A percentile compares a stretch with the other conserved stretches of the same genome.
Conservation (phyloP, 257 asterid genomes). For the Mentha longifolia region DNA sequence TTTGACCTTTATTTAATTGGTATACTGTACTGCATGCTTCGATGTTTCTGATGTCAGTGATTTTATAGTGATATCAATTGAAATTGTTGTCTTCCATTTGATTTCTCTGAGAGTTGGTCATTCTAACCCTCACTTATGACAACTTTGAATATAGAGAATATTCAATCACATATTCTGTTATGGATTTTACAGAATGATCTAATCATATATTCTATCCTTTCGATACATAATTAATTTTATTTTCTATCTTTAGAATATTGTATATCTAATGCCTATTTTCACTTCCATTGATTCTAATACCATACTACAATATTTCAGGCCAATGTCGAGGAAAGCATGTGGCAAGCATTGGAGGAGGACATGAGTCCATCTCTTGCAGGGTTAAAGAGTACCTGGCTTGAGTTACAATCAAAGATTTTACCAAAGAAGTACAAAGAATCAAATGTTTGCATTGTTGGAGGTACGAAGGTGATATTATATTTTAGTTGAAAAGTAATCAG, state of each 20-base stretch:
- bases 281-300: constrained; percentile 20
- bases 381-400: constrained; percentile 87
- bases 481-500: constrained; percentile 32
- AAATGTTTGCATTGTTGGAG: constrained; percentile 96
- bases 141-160: constrained; percentile 22
- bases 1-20: constrained; percentile 23
- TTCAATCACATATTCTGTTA: constrained; percentile 2
- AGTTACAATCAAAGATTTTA: constrained; percentile 62
- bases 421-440: constrained; percentile 77
- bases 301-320: constrained; percentile 49
- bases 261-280: constrained; percentile 16
- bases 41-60: constrained; percentile 21
- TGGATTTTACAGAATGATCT: constrained; percentile 20
- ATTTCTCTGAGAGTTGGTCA: not conserved
- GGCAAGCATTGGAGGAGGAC: constrained; percentile 89
- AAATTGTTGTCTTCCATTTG: constrained; percentile 20
- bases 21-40: constrained; percentile 11
- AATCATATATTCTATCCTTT: constrained; percentile 8
- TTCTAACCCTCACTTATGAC: constrained; percentile 10
- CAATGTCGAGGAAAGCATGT: constrained; percentile 68
- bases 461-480: constrained; percentile 61
- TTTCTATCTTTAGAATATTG: constrained; percentile 3
- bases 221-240: constrained; percentile 1
- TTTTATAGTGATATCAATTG: not conserved
- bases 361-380: constrained; percentile 70